Percentiles rank a stretch among this genome's conserved stretches.
Conservation (phyloP, 2,329 filamentous ascomycete species). For the Fusarium duplospermum region DNA sequence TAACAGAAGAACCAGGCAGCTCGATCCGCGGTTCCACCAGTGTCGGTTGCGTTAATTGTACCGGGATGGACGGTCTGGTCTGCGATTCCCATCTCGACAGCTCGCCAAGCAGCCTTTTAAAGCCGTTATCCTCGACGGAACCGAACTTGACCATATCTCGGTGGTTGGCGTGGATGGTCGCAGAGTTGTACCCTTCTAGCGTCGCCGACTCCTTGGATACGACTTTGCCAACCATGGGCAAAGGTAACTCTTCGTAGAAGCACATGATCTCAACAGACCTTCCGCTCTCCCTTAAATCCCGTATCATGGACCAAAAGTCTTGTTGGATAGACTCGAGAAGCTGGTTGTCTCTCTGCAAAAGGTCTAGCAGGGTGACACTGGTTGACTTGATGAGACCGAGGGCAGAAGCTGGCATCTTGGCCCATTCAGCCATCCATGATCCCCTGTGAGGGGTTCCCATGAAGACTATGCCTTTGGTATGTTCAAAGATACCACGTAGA, state of each 20-base stretch:
- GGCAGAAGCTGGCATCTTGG: constrained; percentile 41
- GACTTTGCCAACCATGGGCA: constrained; percentile 38
- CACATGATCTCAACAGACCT: constrained; percentile 44
- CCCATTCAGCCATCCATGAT: constrained; percentile 50
- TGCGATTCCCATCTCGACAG: constrained; percentile 13
- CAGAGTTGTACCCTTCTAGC: constrained; percentile 42
- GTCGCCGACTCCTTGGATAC: constrained; percentile 47
- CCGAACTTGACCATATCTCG: constrained; percentile 12
- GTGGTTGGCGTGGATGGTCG: constrained; percentile 48
- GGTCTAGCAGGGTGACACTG: constrained; percentile 46
- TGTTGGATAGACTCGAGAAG: constrained; percentile 40
- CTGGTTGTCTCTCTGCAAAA: constrained; percentile 44
- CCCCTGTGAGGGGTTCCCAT: constrained; percentile 54
- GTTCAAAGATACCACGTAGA: constrained; percentile 44
- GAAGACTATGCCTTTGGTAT: constrained; percentile 48
- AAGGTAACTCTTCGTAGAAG: constrained; percentile 51
- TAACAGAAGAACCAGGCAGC: background rate
- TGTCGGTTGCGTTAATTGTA: background rate
- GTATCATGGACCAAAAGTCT: constrained; percentile 45
- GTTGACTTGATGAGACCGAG: constrained; percentile 47
- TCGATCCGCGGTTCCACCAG: background rate
- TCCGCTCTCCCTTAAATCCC: constrained; percentile 22
- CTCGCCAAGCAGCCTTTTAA: constrained; percentile 42
- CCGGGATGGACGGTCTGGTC: background rate
- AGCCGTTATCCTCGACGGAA: constrained; percentile 45